Evolutionary conservation across 176 grass and related monocot species (phyloP).

Genomic region (Tillandsia fasciculata): DNA sequence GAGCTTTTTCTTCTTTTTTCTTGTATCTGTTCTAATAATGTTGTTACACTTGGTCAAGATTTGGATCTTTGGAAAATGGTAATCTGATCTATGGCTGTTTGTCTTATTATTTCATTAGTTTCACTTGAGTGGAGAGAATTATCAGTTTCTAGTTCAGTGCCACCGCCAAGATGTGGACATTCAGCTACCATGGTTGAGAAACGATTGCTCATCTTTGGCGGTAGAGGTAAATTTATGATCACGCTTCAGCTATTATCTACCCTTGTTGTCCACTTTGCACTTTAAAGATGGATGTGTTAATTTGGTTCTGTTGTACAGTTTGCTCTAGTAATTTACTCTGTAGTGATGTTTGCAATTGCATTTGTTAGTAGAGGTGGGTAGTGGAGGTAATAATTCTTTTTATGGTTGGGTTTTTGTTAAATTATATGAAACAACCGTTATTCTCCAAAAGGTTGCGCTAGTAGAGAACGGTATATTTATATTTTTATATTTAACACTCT

Average conservation of each 20-base stretch:
- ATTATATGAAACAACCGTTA: too few relatives aligned
- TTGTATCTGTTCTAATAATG: slow-evolving; percentile 3
- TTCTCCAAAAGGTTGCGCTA: too few relatives aligned
- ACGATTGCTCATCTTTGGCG: slow-evolving; percentile 78
- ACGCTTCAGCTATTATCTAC: background rate
- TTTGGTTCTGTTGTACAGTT: too few relatives aligned
- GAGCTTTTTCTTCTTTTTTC: slow-evolving; percentile 18
- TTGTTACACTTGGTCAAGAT: background rate
- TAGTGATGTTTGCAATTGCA: too few relatives aligned
- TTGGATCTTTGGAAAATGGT: background rate
- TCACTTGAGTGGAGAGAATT: slow-evolving; percentile 89
- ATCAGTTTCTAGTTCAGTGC: slow-evolving; percentile 58
- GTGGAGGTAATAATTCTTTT: background rate
- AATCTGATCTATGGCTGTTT: background rate
- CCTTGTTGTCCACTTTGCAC: too few relatives aligned
- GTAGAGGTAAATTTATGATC: slow-evolving; percentile 53
- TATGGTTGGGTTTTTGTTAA: too few relatives aligned
- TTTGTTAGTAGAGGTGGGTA: background rate
- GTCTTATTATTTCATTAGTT: slow-evolving; percentile 33
- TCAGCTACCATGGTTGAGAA: slow-evolving; percentile 98
- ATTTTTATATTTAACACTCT: too few relatives aligned
- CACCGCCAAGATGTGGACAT: slow-evolving; percentile 82
- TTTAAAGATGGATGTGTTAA: too few relatives aligned
- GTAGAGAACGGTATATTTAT: too few relatives aligned
- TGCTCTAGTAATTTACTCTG: too few relatives aligned